phyloP scores from a whole-genome alignment of 495 filamentous ascomycete genomes.

The Rusavskia elegans region DNA sequence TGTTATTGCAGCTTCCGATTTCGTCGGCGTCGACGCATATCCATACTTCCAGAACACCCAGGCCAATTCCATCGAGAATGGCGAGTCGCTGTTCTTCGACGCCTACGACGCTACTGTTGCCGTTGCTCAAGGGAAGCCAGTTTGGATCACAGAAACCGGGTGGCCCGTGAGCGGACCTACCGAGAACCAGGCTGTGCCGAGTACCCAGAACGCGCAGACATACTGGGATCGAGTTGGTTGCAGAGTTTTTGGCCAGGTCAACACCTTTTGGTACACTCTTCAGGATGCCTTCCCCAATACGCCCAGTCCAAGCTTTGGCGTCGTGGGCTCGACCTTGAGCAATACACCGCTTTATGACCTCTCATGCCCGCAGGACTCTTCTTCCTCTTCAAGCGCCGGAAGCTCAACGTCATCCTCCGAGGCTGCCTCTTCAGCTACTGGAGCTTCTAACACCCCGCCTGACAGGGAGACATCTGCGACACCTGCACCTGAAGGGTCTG shows the following conservation, averaged over 20 bases:
- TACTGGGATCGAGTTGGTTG: conserved; percentile 76
- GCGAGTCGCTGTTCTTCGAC: conserved; percentile 44
- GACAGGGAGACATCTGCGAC: conserved; percentile 11
- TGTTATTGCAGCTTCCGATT: conserved; percentile 58
- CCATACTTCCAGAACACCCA: conserved; percentile 48
- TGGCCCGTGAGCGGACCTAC: conserved; percentile 58
- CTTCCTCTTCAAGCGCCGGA: conserved; percentile 2
- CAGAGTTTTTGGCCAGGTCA: conserved; percentile 45
- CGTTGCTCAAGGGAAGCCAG: conserved; percentile 45
- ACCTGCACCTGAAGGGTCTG: not conserved
- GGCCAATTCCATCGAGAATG: conserved; percentile 46
- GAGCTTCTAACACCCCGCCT: conserved; percentile 3
- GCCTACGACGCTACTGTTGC: conserved; percentile 41
- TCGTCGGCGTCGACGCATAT: conserved; percentile 52
- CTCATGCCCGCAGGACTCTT: conserved; percentile 24
- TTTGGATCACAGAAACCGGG: conserved; percentile 88
- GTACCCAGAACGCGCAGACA: conserved; percentile 48
- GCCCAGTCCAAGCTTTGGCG: conserved; percentile 56
- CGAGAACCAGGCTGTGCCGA: conserved; percentile 45
- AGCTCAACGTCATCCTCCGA: conserved; percentile 12
- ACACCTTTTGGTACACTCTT: conserved; percentile 54
- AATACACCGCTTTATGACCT: conserved; percentile 49
- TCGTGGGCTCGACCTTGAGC: conserved; percentile 34
- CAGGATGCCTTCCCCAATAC: conserved; percentile 41
- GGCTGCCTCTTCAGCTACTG: conserved; percentile 5